Conservation (phyloP, 2,329 filamentous ascomycete species). For the Salinomyces thailandicus region DNA sequence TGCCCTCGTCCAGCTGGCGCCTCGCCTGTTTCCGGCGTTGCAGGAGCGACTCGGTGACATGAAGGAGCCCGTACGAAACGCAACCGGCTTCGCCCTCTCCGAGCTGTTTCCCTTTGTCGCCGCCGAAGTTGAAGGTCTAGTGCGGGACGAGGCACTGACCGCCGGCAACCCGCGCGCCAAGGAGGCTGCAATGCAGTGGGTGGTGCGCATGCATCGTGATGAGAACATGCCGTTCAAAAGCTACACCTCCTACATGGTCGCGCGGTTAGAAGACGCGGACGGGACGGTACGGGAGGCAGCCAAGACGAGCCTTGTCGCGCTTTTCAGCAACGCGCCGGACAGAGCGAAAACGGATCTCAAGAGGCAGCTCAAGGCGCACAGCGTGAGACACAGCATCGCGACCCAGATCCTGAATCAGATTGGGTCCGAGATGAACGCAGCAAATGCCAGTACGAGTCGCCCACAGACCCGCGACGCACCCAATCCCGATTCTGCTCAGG, state of each 20-base stretch:
- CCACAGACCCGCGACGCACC: slow-evolving; percentile 16
- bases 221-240: slow-evolving; percentile 68
- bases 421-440: slow-evolving; percentile 37
- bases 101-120: slow-evolving; percentile 65
- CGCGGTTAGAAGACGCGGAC: slow-evolving; percentile 82
- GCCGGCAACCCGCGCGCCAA: slow-evolving; percentile 77
- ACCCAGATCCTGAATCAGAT: slow-evolving; percentile 69
- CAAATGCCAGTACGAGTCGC: slow-evolving; percentile 11
- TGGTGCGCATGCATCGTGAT: slow-evolving; percentile 75
- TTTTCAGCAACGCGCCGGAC: slow-evolving; percentile 74
- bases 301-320: slow-evolving; percentile 71
- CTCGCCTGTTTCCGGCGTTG: slow-evolving; percentile 61
- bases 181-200: slow-evolving; percentile 75
- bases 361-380: slow-evolving; percentile 70
- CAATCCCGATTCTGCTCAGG: slow-evolving; percentile 17
- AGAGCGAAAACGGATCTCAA: slow-evolving; percentile 82
- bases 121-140: slow-evolving; percentile 65
- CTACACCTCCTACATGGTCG: slow-evolving; percentile 75
- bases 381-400: slow-evolving; percentile 78
- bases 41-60: slow-evolving; percentile 78
- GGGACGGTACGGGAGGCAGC: slow-evolving; percentile 76
- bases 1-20: slow-evolving; percentile 53
- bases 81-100: slow-evolving; percentile 63
- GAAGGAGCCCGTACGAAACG: slow-evolving; percentile 70
- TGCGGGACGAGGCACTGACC: slow-evolving; percentile 66